Base-by-base conservation (phyloP, 1,284 basidiomycete genomes). In the Microbotryomycetes sp. region DNA sequence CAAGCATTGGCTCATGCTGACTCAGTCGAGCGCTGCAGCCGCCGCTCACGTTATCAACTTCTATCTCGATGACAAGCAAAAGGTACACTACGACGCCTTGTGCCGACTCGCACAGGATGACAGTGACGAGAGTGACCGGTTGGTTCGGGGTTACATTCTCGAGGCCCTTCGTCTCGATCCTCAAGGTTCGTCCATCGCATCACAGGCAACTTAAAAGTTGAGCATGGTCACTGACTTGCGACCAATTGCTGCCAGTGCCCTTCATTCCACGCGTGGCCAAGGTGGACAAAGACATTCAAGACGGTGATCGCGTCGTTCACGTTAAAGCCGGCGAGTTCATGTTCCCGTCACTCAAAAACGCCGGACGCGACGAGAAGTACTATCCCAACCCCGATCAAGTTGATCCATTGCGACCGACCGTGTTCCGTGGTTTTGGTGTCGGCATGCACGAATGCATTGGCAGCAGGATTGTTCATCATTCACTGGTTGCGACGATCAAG, bases 101-200 rank as follows among this genome's bases (percentile, higher is more conserved):
- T 58, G 54, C 45, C 9, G 4, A 2, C 23, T 45, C 7, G 46
- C 56, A 0, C 50, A 52, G 16, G 15, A 28, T 23, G 48, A 52
- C 15, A 29, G 53, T 22, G 53, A 53, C 47, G 31, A 65, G 4
- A 49, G 36, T 15, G 48, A 64, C 32, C 36, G 61, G 58, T 54
- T 31, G 49, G 30, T 3, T 3, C 58, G 62, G 58, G 25, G 49
- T 26, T 66, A 63, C 59, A 54, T 63, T 54, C 50, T 58, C 29
- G 67, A 70, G 50, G 65, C 53, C 1, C 50, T 67, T 16, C 60
- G 69, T 26, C 65, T 70, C 29, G 62, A 61, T 28, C 69, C 69
- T 3, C 50, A 58, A n/a, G n/a, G n/a, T n/a, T n/a, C n/a, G n/a
- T n/a, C n/a, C n/a, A n/a, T n/a, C n/a, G n/a, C n/a, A n/a, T n/a